Conservation (phyloP, 2,329 filamentous ascomycete species). For the Magnaporthiopsis poae region DNA sequence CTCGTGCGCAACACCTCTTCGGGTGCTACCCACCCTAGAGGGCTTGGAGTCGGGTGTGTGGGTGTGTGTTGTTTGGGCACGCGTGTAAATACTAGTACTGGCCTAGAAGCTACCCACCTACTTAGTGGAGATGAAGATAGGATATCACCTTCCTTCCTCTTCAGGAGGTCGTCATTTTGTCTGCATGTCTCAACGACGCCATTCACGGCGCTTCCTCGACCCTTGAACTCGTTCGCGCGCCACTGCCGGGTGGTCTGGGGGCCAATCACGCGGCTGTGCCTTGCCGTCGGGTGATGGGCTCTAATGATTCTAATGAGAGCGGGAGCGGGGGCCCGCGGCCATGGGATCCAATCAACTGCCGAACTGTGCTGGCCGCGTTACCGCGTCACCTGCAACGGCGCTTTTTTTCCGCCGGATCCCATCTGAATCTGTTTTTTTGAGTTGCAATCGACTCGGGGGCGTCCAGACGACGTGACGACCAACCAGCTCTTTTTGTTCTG, state of each 20-base stretch:
- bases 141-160: background rate
- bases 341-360: background rate
- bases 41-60: no score
- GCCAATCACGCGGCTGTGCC: slow-evolving; percentile 8
- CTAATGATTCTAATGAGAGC: background rate
- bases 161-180: background rate
- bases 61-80: no score
- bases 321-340: no score
- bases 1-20: background rate
- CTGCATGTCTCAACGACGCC: no score
- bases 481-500: background rate
- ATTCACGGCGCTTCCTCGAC: no score
- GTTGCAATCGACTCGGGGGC: background rate
- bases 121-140: background rate
- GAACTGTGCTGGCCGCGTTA: background rate
- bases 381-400: background rate
- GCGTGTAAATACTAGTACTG: no score
- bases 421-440: background rate
- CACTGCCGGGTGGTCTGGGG: background rate
- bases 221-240: no score
- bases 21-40: background rate
- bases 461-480: background rate
- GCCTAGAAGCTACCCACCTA: no score
- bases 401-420: background rate
- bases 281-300: slow-evolving; percentile 6